A percentile compares a stretch with the other conserved stretches of the same genome.
Evolutionary conservation across 805 yeast species (phyloP).

Genomic region (Nakazawaea wickerhamii): DNA sequence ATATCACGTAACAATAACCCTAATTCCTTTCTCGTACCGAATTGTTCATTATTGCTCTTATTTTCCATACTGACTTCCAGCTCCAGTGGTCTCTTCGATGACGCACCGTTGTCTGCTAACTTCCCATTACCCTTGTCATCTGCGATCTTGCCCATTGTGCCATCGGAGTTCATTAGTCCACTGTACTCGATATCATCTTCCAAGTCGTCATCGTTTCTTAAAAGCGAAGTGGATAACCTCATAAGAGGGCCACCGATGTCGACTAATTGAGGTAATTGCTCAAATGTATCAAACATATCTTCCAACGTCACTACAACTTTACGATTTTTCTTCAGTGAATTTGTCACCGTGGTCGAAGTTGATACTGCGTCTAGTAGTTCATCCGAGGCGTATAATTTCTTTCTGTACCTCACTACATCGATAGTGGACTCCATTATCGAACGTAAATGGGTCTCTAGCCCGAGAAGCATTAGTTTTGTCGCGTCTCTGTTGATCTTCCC

Average conservation of each 20-base stretch:
- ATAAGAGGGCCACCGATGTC: conserved; percentile 62
- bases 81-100: background rate
- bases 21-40: conserved; percentile 62
- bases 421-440: conserved; percentile 68
- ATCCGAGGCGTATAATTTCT: conserved; percentile 36
- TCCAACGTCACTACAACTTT: conserved; percentile 52
- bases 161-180: too few relatives aligned
- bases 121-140: too few relatives aligned
- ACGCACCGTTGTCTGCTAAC: too few relatives aligned
- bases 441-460: conserved; percentile 76
- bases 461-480: conserved; percentile 72
- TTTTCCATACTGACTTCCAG: conserved; percentile 5
- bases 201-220: conserved; percentile 52
- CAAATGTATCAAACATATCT: conserved; percentile 61
- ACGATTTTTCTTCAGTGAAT: conserved; percentile 18
- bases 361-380: conserved; percentile 23
- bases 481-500: conserved; percentile 76
- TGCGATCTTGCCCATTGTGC: too few relatives aligned
- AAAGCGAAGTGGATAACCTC: conserved; percentile 41
- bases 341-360: conserved; percentile 11
- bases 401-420: conserved; percentile 63
- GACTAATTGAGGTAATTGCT: conserved; percentile 57
- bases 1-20: conserved; percentile 69
- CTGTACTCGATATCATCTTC: conserved; percentile 15
- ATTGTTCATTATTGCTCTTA: conserved; percentile 23